Conservation (phyloP, 164 flowering plant genomes). For the Chimonanthus salicifolius region DNA sequence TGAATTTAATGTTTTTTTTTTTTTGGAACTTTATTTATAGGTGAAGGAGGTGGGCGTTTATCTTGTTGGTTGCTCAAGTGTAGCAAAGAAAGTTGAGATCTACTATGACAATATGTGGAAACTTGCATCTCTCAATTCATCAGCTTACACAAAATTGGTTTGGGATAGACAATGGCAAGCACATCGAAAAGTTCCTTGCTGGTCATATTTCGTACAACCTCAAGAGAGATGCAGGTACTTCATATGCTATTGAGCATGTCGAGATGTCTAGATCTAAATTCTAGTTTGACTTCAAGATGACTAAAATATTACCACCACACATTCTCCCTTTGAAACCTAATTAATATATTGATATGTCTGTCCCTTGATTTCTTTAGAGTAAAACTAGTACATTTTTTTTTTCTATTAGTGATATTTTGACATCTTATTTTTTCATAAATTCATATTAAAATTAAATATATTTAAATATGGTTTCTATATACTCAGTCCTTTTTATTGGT, state of each 20-base stretch:
- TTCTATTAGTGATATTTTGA: too few relatives aligned
- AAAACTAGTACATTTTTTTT: too few relatives aligned
- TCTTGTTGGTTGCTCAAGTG: constrained; percentile 58
- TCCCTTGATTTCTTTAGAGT: too few relatives aligned
- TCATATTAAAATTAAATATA: too few relatives aligned
- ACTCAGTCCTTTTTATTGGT: too few relatives aligned
- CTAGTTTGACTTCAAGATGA: background rate
- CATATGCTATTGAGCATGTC: background rate
- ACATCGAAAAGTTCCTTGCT: constrained; percentile 77
- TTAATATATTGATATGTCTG: too few relatives aligned
- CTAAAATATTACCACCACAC: too few relatives aligned
- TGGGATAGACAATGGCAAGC: constrained; percentile 82
- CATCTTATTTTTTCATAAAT: too few relatives aligned
- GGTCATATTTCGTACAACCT: constrained; percentile 74
- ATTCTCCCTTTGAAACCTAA: too few relatives aligned
- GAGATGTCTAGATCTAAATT: too few relatives aligned
- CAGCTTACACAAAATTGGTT: constrained; percentile 47
- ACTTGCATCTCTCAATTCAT: constrained; percentile 61
- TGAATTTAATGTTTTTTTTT: too few relatives aligned
- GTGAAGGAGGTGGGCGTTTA: constrained; percentile 95
- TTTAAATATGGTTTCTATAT: too few relatives aligned
- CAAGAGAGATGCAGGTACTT: constrained; percentile 68
- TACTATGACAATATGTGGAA: constrained; percentile 77
- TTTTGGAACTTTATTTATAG: constrained; percentile 24
- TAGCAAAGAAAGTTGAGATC: constrained; percentile 51